Base-by-base conservation (phyloP, 1,284 basidiomycete genomes). In the Tilletia horrida region DNA sequence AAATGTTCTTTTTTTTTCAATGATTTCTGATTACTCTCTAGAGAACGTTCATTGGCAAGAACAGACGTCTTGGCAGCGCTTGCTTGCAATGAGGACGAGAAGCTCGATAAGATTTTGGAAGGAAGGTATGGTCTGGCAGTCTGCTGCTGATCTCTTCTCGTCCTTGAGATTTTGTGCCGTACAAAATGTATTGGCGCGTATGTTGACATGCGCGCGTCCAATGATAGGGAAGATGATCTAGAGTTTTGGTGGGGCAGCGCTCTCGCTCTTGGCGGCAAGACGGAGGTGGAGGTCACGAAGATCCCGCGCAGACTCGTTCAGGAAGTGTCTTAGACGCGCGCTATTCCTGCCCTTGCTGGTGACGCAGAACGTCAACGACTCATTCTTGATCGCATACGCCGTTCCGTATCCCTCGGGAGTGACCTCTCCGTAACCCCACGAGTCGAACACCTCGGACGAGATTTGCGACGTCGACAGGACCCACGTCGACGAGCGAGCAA, bases 341-440 rank as follows among this genome's bases (percentile, higher is more conserved):
- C 88, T 87, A 42, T 87, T 84, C 67, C 85, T 83, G 83, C 89
- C 91, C 80, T 88, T 83, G 67, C 89, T 90, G 65, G 93, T 97
- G 75, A 97, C 90, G 59, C 92, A 93, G 90, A 95, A 97, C 67
- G 92, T 89, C 71, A 98, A 88, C 76, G 90, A 89, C 69, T 90
- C 84, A 72, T 92, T 89, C 66, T 90, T 92, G 80, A 98, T 95
- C 1, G 91, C 87, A 83, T 98, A 98, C 44, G 92, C 89, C 47
- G 97, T 84, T 11, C 96, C 95, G 79, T 92, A 98, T 16, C 95
- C 96, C 75, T 97, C 92, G 7, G 89, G 87, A n/a, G 67, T 68
- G n/a, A 87, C 92, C 87, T 97, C 92, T 13, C 94, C 94, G 81
- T 95, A 97, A 40, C 95, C 95, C 94, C 95, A 97, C 44, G 93